Evolutionary conservation across 768 basidiomycete species (phyloP).

Genomic region (Pholiota molesta): DNA sequence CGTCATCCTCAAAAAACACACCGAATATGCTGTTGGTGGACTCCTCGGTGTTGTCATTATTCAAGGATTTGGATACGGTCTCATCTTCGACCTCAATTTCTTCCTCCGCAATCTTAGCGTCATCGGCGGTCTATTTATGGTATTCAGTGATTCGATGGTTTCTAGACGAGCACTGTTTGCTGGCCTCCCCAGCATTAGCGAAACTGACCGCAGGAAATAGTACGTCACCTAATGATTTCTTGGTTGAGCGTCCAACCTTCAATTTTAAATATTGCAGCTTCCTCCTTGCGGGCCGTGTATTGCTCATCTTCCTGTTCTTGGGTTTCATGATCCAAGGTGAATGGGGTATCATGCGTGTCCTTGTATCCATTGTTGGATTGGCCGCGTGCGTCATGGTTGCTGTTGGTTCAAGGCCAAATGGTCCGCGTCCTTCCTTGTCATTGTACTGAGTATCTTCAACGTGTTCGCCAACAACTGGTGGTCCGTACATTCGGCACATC

Average conservation of each 20-base stretch:
- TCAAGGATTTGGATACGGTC: conserved; percentile 97
- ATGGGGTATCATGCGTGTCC: conserved; percentile 85
- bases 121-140: conserved; percentile 98
- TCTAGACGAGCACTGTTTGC: conserved; percentile 88
- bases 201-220: conserved; percentile 99
- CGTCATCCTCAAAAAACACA: conserved; percentile 84
- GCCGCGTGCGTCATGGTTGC: conserved; percentile 96
- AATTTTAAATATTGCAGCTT: conserved; percentile 55
- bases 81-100: conserved; percentile 99
- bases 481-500: conserved; percentile 89
- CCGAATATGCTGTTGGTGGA: conserved; percentile 88
- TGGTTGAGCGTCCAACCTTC: not conserved
- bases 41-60: conserved; percentile 90
- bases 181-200: conserved; percentile 85
- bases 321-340: conserved; percentile 94
- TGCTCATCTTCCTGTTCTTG: conserved; percentile 98
- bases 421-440: conserved; percentile 94
- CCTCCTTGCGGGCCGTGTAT: conserved; percentile 94
- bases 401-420: conserved; percentile 99
- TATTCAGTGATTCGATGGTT: conserved; percentile 94
- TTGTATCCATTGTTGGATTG: conserved; percentile 90
- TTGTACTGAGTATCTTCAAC: conserved; percentile 92
- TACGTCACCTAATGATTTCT: conserved; percentile 41
- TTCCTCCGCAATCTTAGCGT: conserved; percentile 99
- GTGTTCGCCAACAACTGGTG: conserved; percentile 99